Evolutionary conservation across 805 yeast species (phyloP), one percentile per base, ranked within the genome.

Genomic region (Saccharomycopsis amapae): DNA sequence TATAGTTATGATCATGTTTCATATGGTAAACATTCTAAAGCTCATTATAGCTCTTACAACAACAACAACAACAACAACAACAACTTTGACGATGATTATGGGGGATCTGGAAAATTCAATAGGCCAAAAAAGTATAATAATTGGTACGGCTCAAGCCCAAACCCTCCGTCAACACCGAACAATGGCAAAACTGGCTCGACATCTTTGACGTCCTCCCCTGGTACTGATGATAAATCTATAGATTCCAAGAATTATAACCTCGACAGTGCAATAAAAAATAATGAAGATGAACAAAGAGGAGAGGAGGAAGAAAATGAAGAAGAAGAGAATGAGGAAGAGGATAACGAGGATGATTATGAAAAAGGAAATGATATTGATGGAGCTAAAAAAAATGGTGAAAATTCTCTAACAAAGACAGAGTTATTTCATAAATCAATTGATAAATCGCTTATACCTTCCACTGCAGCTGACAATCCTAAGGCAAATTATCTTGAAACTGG

Each of bases 181-280:
- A 13, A 22, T 12, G 38, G 10, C 28, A 42, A 26, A n/a, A n/a
- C n/a, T n/a, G n/a, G n/a, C n/a, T n/a, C n/a, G n/a, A n/a, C n/a
- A n/a, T 38, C 32, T 18, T 17, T 15, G 23, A 32, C 39, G 9
- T 34, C 44, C 9, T 40, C 44, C 4, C 44, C 44, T 13, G 19
- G 17, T 15, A 7, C 7, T n/a, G n/a, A n/a, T n/a, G n/a, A n/a
- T n/a, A n/a, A n/a, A n/a, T n/a, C n/a, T n/a, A n/a, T n/a, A n/a
- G n/a, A n/a, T n/a, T n/a, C n/a, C n/a, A n/a, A n/a, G n/a, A n/a
- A n/a, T n/a, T n/a, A n/a, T n/a, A n/a, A n/a, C n/a, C n/a, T n/a
- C n/a, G n/a, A n/a, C n/a, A n/a, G n/a, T n/a, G n/a, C n/a, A n/a
- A n/a, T n/a, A n/a, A n/a, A n/a, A n/a, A n/a, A 31, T 19, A 18